Conservation (phyloP, 2,329 filamentous ascomycete species). For the Fusarium tanahbumbuense region DNA sequence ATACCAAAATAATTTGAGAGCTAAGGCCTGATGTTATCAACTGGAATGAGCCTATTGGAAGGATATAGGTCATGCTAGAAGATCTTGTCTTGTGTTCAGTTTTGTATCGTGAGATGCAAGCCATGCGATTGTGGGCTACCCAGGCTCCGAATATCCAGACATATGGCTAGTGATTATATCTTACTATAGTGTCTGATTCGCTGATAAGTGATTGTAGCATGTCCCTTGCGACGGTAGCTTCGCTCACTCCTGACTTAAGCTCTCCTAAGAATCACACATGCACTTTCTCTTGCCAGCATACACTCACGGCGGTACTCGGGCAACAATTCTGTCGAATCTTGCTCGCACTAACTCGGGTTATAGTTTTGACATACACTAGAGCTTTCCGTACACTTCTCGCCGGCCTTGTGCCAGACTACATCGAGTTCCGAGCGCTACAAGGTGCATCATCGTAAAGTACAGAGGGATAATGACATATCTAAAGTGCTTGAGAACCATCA, state of each 20-base stretch:
- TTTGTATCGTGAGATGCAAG: background rate
- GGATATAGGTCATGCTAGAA: background rate
- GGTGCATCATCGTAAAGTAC: background rate
- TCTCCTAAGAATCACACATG: background rate
- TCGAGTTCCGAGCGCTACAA: background rate
- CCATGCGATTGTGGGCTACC: background rate
- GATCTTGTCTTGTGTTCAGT: background rate
- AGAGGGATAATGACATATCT: background rate
- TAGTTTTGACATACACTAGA: background rate
- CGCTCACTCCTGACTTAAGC: background rate
- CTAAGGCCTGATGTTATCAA: too few relatives aligned
- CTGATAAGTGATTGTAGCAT: background rate
- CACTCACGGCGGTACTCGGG: background rate
- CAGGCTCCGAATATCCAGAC: background rate
- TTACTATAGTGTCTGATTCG: background rate
- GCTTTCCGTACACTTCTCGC: background rate
- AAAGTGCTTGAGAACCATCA: background rate
- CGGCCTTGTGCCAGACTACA: background rate
- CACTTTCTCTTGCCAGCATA: background rate
- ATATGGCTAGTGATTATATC: rapidly evolving
- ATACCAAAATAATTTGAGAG: too few relatives aligned
- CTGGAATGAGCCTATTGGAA: background rate
- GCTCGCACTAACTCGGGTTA: background rate
- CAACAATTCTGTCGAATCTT: background rate
- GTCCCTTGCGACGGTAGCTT: background rate